Conservation (phyloP, 106 monocot genomes). For the Dactylorhiza incarnata region DNA sequence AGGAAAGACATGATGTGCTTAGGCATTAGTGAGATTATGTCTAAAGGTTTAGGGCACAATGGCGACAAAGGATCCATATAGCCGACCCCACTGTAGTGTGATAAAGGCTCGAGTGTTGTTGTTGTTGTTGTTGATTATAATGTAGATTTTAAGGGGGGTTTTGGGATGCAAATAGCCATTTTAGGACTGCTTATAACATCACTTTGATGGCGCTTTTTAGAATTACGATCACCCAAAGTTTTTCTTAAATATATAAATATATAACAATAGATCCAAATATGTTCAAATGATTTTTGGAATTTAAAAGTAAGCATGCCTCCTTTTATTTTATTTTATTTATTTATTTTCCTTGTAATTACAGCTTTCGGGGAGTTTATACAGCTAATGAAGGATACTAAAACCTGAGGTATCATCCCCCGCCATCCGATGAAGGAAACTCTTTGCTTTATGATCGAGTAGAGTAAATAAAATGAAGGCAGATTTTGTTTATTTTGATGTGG, state of each 20-base stretch:
- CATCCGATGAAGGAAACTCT: neutral
- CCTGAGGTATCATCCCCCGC: neutral
- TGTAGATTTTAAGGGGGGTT: neutral
- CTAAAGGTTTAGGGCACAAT: too few relatives aligned
- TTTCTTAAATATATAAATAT: neutral
- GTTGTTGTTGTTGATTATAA: neutral
- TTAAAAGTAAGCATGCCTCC: neutral
- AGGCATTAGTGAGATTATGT: too few relatives aligned
- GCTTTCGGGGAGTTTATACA: slow-evolving; percentile 7
- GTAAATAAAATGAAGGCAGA: too few relatives aligned
- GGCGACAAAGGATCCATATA: too few relatives aligned
- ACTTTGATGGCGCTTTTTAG: neutral
- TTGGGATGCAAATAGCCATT: too few relatives aligned
- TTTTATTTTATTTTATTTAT: neutral
- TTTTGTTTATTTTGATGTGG: too few relatives aligned
- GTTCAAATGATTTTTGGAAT: neutral
- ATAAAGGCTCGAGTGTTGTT: too few relatives aligned
- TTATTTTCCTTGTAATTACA: neutral
- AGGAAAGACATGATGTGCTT: too few relatives aligned
- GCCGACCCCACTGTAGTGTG: too few relatives aligned
- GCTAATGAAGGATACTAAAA: neutral
- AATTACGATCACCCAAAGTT: neutral
- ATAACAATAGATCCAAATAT: neutral
- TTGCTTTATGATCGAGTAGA: neutral
- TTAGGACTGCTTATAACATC: neutral